Conservation (phyloP, 2,329 filamentous ascomycete genomes). For the Epichloe scottii region DNA sequence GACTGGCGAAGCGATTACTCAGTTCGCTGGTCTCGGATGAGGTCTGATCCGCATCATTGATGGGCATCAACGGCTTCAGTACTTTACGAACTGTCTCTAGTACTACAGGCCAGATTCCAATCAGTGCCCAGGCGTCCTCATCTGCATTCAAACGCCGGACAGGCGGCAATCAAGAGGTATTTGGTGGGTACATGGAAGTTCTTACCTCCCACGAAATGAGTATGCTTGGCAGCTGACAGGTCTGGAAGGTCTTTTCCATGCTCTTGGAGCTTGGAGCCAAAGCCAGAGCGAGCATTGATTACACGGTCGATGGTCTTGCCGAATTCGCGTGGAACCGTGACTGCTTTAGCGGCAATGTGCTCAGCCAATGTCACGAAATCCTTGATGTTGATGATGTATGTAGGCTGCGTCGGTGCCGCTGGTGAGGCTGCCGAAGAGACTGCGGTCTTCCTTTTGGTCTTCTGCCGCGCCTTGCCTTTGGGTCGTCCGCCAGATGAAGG, state of each 20-base stretch:
- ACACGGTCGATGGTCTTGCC: conserved; percentile 20
- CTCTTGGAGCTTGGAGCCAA: conserved; percentile 11
- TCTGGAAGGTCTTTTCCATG: conserved; percentile 8
- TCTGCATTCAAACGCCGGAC: background rate
- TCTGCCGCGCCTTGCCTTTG: background rate
- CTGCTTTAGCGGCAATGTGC: background rate
- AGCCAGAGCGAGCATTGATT: conserved; percentile 22
- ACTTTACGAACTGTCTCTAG: conserved; percentile 22
- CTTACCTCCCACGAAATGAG: conserved; percentile 1
- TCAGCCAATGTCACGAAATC: conserved; percentile 27
- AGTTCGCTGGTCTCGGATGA: background rate
- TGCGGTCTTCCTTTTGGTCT: background rate
- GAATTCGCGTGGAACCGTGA: conserved; percentile 19
- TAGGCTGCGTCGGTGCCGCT: conserved; percentile 5
- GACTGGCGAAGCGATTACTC: conserved; percentile 21
- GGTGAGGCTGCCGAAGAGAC: background rate
- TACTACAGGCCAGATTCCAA: conserved; percentile 12
- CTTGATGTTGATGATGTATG: conserved; percentile 23
- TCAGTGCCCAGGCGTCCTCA: background rate
- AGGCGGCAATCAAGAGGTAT: background rate
- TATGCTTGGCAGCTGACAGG: conserved; percentile 11
- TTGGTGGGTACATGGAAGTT: conserved; percentile 20
- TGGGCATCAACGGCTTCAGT: conserved; percentile 13
- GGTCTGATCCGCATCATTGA: background rate
- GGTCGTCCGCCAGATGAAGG: background rate